phyloP scores from a whole-genome alignment of 1,284 basidiomycete genomes.

The Hemileia vastatrix region DNA sequence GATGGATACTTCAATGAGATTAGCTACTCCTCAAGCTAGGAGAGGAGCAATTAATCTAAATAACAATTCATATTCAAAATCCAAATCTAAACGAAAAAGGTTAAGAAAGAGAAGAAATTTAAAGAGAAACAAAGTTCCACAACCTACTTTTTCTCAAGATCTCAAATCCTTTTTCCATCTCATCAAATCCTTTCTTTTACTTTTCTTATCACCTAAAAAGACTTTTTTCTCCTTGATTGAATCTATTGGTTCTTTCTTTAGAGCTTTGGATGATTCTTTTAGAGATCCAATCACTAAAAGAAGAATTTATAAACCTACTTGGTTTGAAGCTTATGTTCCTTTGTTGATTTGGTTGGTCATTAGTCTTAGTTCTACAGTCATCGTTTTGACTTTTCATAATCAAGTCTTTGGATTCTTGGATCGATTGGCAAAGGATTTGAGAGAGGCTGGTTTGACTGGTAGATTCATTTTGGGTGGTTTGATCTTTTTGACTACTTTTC shows the following conservation, averaged over 20 bases:
- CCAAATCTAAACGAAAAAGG: too few relatives aligned
- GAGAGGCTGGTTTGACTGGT: slow-evolving; percentile 32
- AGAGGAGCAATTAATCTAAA: too few relatives aligned
- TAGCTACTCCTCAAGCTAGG: too few relatives aligned
- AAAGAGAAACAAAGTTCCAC: too few relatives aligned
- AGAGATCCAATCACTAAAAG: slow-evolving; percentile 35
- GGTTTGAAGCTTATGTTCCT: slow-evolving; percentile 43
- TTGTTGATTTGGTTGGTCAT: slow-evolving; percentile 44
- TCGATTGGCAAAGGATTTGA: slow-evolving; percentile 34
- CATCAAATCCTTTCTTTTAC: too few relatives aligned
- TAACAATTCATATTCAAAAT: too few relatives aligned
- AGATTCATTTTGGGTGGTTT: slow-evolving; percentile 35
- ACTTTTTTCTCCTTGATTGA: slow-evolving; percentile 17
- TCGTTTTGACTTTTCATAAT: slow-evolving; percentile 43
- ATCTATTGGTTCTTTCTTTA: slow-evolving; percentile 28
- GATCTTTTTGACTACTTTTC: slow-evolving; percentile 39
- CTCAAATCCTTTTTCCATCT: too few relatives aligned
- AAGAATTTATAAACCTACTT: too few relatives aligned
- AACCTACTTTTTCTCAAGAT: too few relatives aligned
- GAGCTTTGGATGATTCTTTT: slow-evolving; percentile 36
- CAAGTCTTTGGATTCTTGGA: slow-evolving; percentile 42
- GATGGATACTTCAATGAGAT: too few relatives aligned
- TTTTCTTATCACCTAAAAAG: too few relatives aligned
- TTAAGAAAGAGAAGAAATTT: too few relatives aligned
- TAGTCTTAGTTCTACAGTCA: slow-evolving; percentile 36